phyloP scores from a whole-genome alignment of 2,329 filamentous ascomycete genomes.

The Neopestalotiopsis clavispora region DNA sequence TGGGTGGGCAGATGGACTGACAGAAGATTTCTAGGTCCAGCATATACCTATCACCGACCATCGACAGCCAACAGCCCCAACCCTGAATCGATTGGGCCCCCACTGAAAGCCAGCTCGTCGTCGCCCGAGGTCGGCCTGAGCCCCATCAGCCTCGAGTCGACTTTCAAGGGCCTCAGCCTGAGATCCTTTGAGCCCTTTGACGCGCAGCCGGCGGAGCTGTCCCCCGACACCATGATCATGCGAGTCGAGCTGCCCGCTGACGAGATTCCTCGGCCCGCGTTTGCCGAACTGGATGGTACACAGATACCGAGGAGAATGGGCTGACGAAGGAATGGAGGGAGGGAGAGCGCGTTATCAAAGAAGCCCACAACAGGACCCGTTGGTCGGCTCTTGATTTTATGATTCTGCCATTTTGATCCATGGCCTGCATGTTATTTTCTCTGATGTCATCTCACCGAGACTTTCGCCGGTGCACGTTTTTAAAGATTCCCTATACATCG shows the following conservation, averaged over 20 bases:
- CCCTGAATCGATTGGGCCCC: slow-evolving; percentile 1
- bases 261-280: background rate
- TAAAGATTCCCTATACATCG: background rate
- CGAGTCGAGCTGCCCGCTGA: slow-evolving; percentile 10
- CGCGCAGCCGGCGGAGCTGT: slow-evolving; percentile 9
- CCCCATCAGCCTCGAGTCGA: slow-evolving; percentile 2
- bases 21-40: background rate
- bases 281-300: slow-evolving; percentile 1
- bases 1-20: background rate
- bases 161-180: slow-evolving; percentile 2
- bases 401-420: background rate
- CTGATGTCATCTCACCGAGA: background rate
- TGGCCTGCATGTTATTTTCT: background rate
- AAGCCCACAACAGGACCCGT: background rate
- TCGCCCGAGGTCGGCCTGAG: slow-evolving; percentile 8
- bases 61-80: slow-evolving; percentile 1
- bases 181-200: background rate
- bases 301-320: slow-evolving; percentile 3
- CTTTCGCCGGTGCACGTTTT: background rate
- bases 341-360: background rate
- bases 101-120: slow-evolving; percentile 8
- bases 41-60: slow-evolving; percentile 2
- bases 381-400: background rate
- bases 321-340: background rate
- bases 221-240: slow-evolving; percentile 8